Evolutionary conservation across 1,284 basidiomycete species (phyloP), one percentile per base, ranked within the genome.

Genomic region (Meira miltonrushii): DNA sequence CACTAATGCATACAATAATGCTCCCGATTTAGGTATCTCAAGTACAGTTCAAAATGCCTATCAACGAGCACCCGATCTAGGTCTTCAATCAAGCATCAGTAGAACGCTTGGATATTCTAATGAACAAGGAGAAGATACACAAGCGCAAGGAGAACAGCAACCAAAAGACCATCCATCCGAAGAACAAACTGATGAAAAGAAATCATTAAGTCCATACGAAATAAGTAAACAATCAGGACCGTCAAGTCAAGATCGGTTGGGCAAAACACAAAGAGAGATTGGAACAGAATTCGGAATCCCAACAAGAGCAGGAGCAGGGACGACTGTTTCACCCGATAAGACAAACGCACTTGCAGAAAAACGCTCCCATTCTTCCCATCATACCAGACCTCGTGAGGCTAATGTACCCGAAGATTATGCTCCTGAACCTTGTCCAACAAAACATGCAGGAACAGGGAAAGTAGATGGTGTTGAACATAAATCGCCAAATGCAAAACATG

Each of bases 231-330:
- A 48, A 25, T 9, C 5, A 23, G 46, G 46, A 13, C 46, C 50
- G 6, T 53, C 50, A 37, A 53, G 25, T 53, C 50, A 53, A 15
- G 48, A 46, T 15, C 61, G 66, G 1, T 11, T 59, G 2, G 51
- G 41, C 8, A 52, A 60, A 49, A 6, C 55, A 2, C 64, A 66
- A 47, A 44, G 23, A 0, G 6, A 54, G 12, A 63, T 62, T 41
- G 61, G 65, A 9, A 67, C 62, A 41, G 67, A 65, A 47, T 12
- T 43, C 2, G 63, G 56, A 1, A 68, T 71, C 41, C 67, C 66
- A 25, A 71, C 68, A 25, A 52, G 55, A 7, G 68, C 64, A 5
- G 68, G 68, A 5, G 56, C 54, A 2, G 68, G 61, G 2, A 66
- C 62, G 9, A 68, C 67, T 9, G 48, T 64, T 9, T 66, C 64